phyloP scores from a whole-genome alignment of 176 grass and related monocot genomes.

The Oryza brachyantha region DNA sequence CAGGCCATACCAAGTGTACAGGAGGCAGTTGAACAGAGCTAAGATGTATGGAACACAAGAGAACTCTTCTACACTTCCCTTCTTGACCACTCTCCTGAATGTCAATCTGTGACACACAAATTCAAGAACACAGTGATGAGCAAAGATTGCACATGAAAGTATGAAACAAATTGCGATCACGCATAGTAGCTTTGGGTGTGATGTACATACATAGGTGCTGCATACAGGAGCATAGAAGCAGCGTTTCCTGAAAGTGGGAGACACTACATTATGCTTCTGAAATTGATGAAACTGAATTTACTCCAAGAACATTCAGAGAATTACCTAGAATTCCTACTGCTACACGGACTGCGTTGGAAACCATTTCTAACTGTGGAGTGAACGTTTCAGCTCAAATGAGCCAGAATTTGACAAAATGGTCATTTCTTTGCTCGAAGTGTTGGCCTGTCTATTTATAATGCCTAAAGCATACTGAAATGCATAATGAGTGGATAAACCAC shows the following conservation, averaged over 20 bases:
- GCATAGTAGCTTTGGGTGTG: not conserved
- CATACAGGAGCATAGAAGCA: conserved; percentile 62
- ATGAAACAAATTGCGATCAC: not conserved
- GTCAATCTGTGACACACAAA: conserved; percentile 40
- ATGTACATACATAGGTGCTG: conserved; percentile 53
- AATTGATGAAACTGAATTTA: not conserved
- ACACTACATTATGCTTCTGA: not conserved
- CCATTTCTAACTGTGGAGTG: conserved; percentile 14
- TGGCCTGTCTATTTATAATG: conserved; percentile 15
- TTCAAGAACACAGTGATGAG: not conserved
- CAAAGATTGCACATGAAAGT: not conserved
- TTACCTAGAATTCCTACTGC: conserved; percentile 56
- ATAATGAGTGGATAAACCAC: conserved; percentile 6
- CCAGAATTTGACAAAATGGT: not conserved
- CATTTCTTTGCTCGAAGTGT: not conserved
- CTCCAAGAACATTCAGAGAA: not conserved
- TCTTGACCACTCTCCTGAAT: conserved; percentile 57
- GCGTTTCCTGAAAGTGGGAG: conserved; percentile 53
- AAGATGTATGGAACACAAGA: conserved; percentile 61
- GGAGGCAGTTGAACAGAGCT: conserved; percentile 63
- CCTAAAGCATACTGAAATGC: not conserved
- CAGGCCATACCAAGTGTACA: conserved; percentile 70
- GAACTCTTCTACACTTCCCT: conserved; percentile 52
- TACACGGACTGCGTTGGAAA: conserved; percentile 32
- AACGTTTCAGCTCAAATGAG: not conserved